Conservation (phyloP, 2,329 filamentous ascomycete species). For the Xylaria digitata region DNA sequence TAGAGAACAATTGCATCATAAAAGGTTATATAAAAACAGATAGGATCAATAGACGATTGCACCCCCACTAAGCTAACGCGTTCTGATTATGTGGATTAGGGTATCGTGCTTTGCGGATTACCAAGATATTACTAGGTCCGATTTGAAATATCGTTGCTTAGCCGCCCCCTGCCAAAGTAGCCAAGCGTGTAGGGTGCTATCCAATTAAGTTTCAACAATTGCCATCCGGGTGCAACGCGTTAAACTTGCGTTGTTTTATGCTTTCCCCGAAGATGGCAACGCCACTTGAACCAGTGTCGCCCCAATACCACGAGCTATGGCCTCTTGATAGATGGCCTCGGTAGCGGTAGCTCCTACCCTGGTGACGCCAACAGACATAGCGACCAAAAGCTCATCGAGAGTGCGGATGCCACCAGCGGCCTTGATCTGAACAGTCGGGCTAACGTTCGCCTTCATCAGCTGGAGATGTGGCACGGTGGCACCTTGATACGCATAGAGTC, state of each 20-base stretch:
- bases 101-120: not conserved
- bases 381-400: slow-evolving; percentile 65
- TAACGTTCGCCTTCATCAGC: slow-evolving; percentile 63
- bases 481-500: slow-evolving; percentile 64
- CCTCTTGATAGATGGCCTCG: slow-evolving; percentile 65
- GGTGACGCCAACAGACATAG: slow-evolving; percentile 65
- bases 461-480: slow-evolving; percentile 63
- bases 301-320: slow-evolving; percentile 53
- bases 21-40: slow-evolving; percentile 15
- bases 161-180: not conserved
- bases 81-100: not conserved
- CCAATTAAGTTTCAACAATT: not conserved
- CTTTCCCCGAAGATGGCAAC: not conserved
- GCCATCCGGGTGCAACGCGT: too few species aligned
- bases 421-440: slow-evolving; percentile 63
- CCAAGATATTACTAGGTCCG: not conserved
- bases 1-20: slow-evolving; percentile 5
- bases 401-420: slow-evolving; percentile 68
- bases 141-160: not conserved
- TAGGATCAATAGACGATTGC: slow-evolving; percentile 27
- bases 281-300: slow-evolving; percentile 29
- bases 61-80: not conserved
- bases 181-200: not conserved
- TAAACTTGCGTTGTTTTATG: not conserved
- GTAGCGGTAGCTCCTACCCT: slow-evolving; percentile 69